Evolutionary conservation across 805 yeast genomes (phyloP), one percentile per base, ranked within the genome.

Genomic region (Yarrowia yakushimensis): DNA sequence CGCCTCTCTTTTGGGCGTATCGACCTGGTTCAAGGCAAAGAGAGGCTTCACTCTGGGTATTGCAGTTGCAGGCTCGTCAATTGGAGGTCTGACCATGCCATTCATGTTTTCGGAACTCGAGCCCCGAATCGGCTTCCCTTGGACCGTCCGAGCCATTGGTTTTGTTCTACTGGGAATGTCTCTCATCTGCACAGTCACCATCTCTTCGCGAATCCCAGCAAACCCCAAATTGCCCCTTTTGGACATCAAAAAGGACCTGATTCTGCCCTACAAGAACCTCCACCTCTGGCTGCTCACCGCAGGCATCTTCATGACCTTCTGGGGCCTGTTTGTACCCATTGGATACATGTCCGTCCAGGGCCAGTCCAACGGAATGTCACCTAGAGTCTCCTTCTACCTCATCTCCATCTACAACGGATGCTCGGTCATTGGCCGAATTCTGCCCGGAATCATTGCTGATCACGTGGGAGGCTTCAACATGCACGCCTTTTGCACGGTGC

Each of bases 51-150:
- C 86, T 8, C 75, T 83, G 42, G 88, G 90, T 0, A 66, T 85
- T 3, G 85, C 86, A 3, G 82, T 86, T 63, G 73, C 84, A 4
- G 90, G 90, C 2, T 88, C 88, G 1, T 82, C 87, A 3, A 71
- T 84, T 10, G 90, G 90, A 2, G 91, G 90, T 8, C 76, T 84
- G 12, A 68, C 84, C 9, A 80, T 82, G 69, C 88, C 90, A 0
- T 71, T 85, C 42, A 72, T 83, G 70, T 72, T 85, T 63, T 74
- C 80, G 63, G 69, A 76, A 12, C 69, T 83, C 52, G 80, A 81
- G 65, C 70, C 74, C 1, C 68, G 70, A 13, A 71, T 81, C 17
- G 88, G 90, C 2, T 86, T 77, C 69, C 78, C 75, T 1, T 85
- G 88, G 87, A 78, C 88, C 0, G 78, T 84, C 62, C 73, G 89